A percentile compares a stretch with the other conserved stretches of the same genome.
Evolutionary conservation across 352 stramenopile genomes (phyloP).

Genomic region (Phytophthora citricola): DNA sequence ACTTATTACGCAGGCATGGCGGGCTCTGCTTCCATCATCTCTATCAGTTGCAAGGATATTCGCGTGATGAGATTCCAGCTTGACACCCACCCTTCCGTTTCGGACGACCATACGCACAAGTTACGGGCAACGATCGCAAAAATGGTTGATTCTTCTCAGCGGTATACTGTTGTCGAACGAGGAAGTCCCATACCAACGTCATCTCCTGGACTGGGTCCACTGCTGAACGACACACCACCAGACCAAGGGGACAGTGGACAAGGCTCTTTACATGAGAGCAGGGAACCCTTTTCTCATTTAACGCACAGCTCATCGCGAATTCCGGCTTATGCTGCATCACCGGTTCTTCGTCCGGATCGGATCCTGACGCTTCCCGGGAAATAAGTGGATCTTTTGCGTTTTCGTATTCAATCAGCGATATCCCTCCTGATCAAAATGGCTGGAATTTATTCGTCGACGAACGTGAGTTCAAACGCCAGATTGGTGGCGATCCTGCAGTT

Average conservation of each 20-base stretch:
- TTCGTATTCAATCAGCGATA: conserved; percentile 54
- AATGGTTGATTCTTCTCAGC: conserved; percentile 65
- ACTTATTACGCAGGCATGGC: conserved; percentile 59
- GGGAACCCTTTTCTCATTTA: conserved; percentile 16
- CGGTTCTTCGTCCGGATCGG: conserved; percentile 47
- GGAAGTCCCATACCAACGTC: conserved; percentile 14
- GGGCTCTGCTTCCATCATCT: conserved; percentile 52
- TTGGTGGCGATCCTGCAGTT: conserved; percentile 58
- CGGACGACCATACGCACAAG: conserved; percentile 58
- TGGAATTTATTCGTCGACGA: conserved; percentile 84
- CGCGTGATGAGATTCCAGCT: conserved; percentile 75
- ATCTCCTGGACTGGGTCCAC: conserved; percentile 25
- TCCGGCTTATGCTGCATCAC: conserved; percentile 41
- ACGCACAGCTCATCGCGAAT: conserved; percentile 20
- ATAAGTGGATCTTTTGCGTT: conserved; percentile 76
- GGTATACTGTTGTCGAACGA: conserved; percentile 47
- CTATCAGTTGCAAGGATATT: conserved; percentile 84
- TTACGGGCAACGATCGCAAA: conserved; percentile 59
- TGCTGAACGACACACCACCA: conserved; percentile 17
- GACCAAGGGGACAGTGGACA: conserved; percentile 21
- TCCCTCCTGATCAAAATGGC: conserved; percentile 60
- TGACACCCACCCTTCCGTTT: conserved; percentile 51
- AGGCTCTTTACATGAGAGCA: conserved; percentile 14
- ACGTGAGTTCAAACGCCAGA: conserved; percentile 81
- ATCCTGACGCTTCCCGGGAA: conserved; percentile 44